A percentile compares a stretch with the other conserved stretches of the same genome.
Conservation (phyloP, 176 grass and related monocot genomes). For the Oryza longistaminata region DNA sequence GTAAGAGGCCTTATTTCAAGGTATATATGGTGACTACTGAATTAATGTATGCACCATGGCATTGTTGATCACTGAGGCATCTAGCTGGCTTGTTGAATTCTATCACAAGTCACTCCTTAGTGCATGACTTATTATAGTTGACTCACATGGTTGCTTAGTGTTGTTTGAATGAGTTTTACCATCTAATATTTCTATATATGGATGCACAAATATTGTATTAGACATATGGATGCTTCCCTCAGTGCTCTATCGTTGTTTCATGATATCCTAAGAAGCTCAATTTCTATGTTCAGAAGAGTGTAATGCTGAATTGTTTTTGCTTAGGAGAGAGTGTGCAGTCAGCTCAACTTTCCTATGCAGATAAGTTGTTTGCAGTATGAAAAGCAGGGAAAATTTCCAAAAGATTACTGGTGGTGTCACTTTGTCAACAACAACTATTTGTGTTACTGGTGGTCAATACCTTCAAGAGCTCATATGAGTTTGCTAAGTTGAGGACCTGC, state of each 20-base stretch:
- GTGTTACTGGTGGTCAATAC: neutral
- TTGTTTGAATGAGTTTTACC: neutral
- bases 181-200: neutral
- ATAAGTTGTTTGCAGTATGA: neutral
- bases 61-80: neutral
- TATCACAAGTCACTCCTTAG: neutral
- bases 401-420: neutral
- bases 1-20: neutral
- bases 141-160: neutral
- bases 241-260: neutral
- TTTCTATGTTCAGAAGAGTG: neutral
- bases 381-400: neutral
- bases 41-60: neutral
- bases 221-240: neutral
- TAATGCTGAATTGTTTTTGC: neutral
- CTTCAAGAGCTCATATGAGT: neutral
- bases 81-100: neutral
- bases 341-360: neutral
- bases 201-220: neutral
- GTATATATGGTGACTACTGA: neutral
- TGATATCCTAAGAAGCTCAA: neutral
- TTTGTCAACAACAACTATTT: neutral
- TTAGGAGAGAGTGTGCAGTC: neutral
- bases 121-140: neutral
- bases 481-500: conserved; percentile 1